Evolutionary conservation across 768 basidiomycete genomes (phyloP), one percentile per base, ranked within the genome.

Genomic region (Neoboletus magnificus): DNA sequence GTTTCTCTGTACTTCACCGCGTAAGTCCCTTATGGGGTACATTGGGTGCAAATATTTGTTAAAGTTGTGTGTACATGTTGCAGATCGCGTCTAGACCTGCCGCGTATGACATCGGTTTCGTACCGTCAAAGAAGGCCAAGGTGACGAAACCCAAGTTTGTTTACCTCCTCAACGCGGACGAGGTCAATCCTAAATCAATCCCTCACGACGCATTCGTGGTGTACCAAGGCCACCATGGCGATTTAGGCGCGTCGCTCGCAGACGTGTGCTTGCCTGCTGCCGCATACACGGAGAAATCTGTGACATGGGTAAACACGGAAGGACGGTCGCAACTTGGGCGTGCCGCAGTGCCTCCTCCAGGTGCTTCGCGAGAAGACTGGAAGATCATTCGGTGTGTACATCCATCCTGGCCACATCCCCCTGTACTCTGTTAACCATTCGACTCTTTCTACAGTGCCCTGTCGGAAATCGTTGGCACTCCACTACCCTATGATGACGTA

Each of bases 191-290:
- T 39, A 82, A 84, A 48, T 83, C 88, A 4, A 95, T 99, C 56
- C 95, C 97, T 30, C 77, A 82, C 54, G 83, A 93, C 63, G 93
- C 96, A 4, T 98, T 98, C 66, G 95, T 98, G 44, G 96, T 99
- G 15, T 99, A 99, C 72, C 97, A 98, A 67, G 97, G 97, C 35
- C 95, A 98, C 71, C 97, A 99, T 68, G 97, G 97, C 64, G 97
- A 99, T 71, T 78, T 92, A 52, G 96, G 97, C 35, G 97, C 97
- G 3, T 91, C 93, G 65, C 85, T 94, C 23, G 97, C 97, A n/a
- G 97, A 99, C 67, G 93, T 98, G 55, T 92, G 91, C 70, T 76
- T 98, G 18, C 97, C 97, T 16, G 92, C 82, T 9, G 82, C 88
- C 16, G 97, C 97, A 3, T 98, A 97, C 75, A 98, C 96, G 3